Evolutionary conservation across 1,284 basidiomycete genomes (phyloP), one percentile per base, ranked within the genome.

Genomic region (Tetrapyrgos nigripes): DNA sequence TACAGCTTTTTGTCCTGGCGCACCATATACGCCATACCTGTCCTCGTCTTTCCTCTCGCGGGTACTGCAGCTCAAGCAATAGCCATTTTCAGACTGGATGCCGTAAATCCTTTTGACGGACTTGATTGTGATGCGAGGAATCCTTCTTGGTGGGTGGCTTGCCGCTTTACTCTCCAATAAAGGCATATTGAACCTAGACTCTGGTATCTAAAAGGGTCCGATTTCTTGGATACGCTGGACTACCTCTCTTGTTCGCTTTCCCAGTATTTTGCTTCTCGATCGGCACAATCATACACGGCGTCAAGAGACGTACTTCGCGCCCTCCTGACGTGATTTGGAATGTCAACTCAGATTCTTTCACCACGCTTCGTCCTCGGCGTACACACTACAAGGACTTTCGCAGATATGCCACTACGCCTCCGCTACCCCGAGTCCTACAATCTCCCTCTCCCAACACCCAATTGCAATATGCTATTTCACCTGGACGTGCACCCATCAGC

Each of bases 171-270:
- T 33, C 48, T 19, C 45, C 33, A 4, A 37, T 49, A 23, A 46
- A 43, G 51, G 17, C 21, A 40, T 19, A 28, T 35, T 46, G 17
- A 9, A 9, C 5, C 37, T n/a, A n/a, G 19, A n/a, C n/a, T n/a
- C 31, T 23, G 35, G 27, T 26, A n/a, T 27, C 55, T 29, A 24
- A 3, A 51, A 89, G 87, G 88, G 75, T 84, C 45, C 81, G 86
- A 52, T 79, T 88, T 54, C 63, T 87, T 14, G 82, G 84, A 52
- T 88, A 86, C 66, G 81, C 86, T 9, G 88, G 86, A 27, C 68
- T 79, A 19, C 80, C 85, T 0, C 76, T 86, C 61, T 57, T 85
- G 33, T 68, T 85, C 14, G 76, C 79, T 3, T 66, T 87, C 17
- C 86, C 87, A 3, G 83, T 80, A 43, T 71, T 87, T 31, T 70